A percentile compares a stretch with the other conserved stretches of the same genome.
These are phyloP conservation scores for Obelidium mucronatum DNA, from an alignment of 192 early-diverging fungal species.

Conservation along the genomic window DNA sequence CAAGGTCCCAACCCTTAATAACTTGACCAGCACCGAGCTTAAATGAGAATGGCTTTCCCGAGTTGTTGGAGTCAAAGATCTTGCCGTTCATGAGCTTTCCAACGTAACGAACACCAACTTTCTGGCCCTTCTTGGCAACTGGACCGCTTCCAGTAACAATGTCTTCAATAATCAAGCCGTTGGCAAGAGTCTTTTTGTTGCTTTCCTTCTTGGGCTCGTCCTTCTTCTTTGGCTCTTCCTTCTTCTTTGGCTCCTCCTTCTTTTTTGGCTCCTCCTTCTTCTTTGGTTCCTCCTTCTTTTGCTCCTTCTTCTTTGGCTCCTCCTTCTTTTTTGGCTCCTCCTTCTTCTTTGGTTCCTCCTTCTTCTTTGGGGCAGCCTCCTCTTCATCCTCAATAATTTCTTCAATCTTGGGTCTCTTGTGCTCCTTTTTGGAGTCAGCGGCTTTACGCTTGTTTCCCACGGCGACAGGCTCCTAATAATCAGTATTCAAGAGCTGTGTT, in stretches of 20 bases:
- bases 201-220: slow-evolving; percentile 44
- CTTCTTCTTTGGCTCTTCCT: slow-evolving; percentile 46
- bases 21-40: slow-evolving; percentile 85
- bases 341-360: slow-evolving; percentile 26
- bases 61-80: slow-evolving; percentile 95
- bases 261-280: slow-evolving; percentile 52
- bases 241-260: slow-evolving; percentile 50
- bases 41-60: slow-evolving; percentile 85
- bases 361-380: slow-evolving; percentile 39
- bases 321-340: slow-evolving; percentile 37
- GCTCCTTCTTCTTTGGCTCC: slow-evolving; percentile 39
- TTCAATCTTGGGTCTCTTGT: slow-evolving; percentile 55
- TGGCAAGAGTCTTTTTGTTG: slow-evolving; percentile 50
- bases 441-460: slow-evolving; percentile 40
- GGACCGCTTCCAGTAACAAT: slow-evolving; percentile 68
- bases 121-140: slow-evolving; percentile 70
- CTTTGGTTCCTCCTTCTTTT: slow-evolving; percentile 45
- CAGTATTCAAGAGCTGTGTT: too few relatives aligned
- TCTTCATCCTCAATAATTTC: slow-evolving; percentile 32
- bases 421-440: slow-evolving; percentile 10
- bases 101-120: slow-evolving; percentile 88
- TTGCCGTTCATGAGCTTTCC: slow-evolving; percentile 92
- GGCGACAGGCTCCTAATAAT: not conserved
- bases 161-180: slow-evolving; percentile 84
- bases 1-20: slow-evolving; percentile 97